Evolutionary conservation across 75 land plant genomes (phyloP).

Genomic region (Pinus tabuliformis): DNA sequence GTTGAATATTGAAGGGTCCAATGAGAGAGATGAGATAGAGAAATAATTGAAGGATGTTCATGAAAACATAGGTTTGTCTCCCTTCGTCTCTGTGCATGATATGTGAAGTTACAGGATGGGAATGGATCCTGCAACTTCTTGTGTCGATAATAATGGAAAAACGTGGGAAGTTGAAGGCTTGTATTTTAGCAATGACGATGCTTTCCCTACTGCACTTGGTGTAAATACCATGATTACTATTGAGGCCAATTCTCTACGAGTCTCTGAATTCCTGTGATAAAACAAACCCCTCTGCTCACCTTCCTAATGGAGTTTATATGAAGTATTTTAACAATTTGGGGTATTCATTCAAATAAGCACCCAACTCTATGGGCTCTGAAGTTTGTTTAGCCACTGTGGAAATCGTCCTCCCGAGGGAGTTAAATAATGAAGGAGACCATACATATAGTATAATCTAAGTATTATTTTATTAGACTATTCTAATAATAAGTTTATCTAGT

Average conservation of each 20-base stretch:
- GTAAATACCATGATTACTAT: constrained; percentile 95
- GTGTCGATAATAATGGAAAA: constrained; percentile 76
- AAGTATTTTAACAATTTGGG: no score
- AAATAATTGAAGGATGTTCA: constrained; percentile 37
- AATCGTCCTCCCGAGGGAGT: no score
- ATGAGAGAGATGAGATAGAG: constrained; percentile 32
- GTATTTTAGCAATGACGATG: constrained; percentile 57
- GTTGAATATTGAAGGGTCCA: not conserved
- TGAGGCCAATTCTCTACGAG: constrained; percentile 48
- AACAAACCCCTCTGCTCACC: no score
- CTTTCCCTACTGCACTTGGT: constrained; percentile 74
- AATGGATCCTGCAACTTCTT: constrained; percentile 50
- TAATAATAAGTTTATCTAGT: no score
- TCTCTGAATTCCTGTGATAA: constrained; percentile 15
- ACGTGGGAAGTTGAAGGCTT: constrained; percentile 84
- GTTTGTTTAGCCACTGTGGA: no score
- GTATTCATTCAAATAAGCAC: no score
- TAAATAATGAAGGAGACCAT: no score
- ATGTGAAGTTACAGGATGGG: constrained; percentile 94
- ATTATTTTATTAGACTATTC: no score
- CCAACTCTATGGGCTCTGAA: no score
- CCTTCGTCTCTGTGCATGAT: constrained; percentile 66
- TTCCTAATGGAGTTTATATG: no score
- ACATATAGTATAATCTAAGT: no score
- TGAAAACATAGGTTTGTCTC: constrained; percentile 30